A percentile compares a stretch with the other conserved stretches of the same genome.
Evolutionary conservation across 2,329 filamentous ascomycete species (phyloP).

Genomic region (Fonsecaea monophora): DNA sequence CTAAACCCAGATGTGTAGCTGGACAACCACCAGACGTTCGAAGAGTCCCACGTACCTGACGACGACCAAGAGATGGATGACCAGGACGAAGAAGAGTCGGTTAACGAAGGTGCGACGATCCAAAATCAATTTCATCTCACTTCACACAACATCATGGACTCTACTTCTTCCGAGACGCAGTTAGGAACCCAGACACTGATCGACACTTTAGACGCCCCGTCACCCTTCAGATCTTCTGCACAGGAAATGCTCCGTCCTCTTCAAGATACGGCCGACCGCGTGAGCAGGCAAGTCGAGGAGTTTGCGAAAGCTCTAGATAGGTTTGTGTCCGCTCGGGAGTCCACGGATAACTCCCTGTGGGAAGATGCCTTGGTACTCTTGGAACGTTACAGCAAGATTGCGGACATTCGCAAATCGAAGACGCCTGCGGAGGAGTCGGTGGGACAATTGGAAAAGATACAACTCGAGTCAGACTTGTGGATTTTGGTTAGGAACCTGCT

Average conservation of each 20-base stretch:
- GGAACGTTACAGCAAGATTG: constrained; percentile 66
- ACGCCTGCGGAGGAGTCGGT: constrained; percentile 39
- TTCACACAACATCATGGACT: not conserved
- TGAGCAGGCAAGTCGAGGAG: constrained; percentile 81
- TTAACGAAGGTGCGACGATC: constrained; percentile 37
- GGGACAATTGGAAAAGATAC: constrained; percentile 67
- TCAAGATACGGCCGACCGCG: constrained; percentile 69
- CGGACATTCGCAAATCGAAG: constrained; percentile 51
- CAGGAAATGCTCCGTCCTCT: constrained; percentile 64
- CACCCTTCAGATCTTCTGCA: constrained; percentile 43
- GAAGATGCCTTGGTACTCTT: constrained; percentile 73
- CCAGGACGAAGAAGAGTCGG: constrained; percentile 43
- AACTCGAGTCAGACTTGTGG: constrained; percentile 90
- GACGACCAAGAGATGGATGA: constrained; percentile 42
- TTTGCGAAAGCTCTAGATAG: constrained; percentile 85
- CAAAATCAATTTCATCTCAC: constrained; percentile 4
- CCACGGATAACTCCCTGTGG: constrained; percentile 49
- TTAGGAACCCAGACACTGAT: constrained; percentile 42
- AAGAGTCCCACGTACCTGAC: constrained; percentile 8
- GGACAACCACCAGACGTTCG: constrained; percentile 3
- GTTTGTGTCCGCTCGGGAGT: constrained; percentile 60
- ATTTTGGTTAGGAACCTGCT: constrained; percentile 65
- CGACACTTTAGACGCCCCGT: constrained; percentile 33
- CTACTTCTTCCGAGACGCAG: constrained; percentile 2
- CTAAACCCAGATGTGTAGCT: constrained; percentile 12